Percentiles rank a stretch among this genome's conserved stretches.
phyloP scores from a whole-genome alignment of 176 grass and related monocot genomes.

The Lolium perenne region DNA sequence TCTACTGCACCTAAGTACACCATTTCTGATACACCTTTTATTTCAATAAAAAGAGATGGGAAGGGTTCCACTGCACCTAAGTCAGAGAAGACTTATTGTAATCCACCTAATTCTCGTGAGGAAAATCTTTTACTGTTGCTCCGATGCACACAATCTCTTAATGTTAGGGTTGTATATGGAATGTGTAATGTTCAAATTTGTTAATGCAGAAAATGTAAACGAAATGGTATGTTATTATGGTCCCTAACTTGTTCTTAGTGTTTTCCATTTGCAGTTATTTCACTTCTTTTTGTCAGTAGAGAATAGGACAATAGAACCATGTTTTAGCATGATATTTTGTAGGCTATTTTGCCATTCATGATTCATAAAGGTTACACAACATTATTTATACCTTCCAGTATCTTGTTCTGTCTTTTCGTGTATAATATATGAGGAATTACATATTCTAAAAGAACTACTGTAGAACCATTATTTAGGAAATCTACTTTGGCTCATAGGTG shows the following conservation, averaged over 20 bases:
- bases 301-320: background rate
- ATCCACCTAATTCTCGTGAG: background rate
- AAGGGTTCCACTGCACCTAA: background rate
- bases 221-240: background rate
- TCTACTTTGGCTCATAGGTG: too few relatives aligned
- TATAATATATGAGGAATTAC: background rate
- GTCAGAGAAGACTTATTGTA: too few relatives aligned
- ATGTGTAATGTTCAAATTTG: background rate
- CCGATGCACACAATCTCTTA: background rate
- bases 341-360: background rate
- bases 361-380: conserved; percentile 7
- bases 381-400: conserved; percentile 17
- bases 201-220: background rate
- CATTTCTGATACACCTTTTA: background rate
- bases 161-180: background rate
- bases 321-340: conserved; percentile 15
- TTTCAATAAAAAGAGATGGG: background rate
- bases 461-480: background rate
- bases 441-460: background rate
- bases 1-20: background rate
- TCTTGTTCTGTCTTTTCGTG: conserved; percentile 19
- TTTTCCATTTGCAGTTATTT: background rate
- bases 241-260: background rate
- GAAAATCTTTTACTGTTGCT: background rate
- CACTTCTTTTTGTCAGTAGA: background rate